Percentiles rank a stretch among this genome's conserved stretches.
phyloP scores from a whole-genome alignment of 495 filamentous ascomycete species.

The Penicillium macrosclerotiorum region DNA sequence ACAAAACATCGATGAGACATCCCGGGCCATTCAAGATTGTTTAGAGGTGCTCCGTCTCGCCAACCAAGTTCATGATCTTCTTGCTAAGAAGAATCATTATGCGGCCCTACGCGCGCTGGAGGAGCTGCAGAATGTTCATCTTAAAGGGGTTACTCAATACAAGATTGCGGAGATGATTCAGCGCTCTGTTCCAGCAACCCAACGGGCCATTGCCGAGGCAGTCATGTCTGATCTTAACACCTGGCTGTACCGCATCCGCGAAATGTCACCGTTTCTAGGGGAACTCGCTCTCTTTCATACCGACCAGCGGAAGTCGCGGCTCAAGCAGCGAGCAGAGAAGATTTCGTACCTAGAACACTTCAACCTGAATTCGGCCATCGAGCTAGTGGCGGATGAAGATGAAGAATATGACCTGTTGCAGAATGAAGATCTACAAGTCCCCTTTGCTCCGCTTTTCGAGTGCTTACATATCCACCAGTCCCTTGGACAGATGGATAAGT shows the following conservation, averaged over 20 bases:
- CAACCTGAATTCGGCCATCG: slow-evolving; percentile 93
- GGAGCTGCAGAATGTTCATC: slow-evolving; percentile 92
- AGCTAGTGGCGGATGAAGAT: slow-evolving; percentile 88
- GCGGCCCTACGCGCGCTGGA: slow-evolving; percentile 89
- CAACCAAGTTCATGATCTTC: slow-evolving; percentile 89
- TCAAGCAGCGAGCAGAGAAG: slow-evolving; percentile 73
- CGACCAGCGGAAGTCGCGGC: slow-evolving; percentile 76
- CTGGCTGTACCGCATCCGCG: slow-evolving; percentile 94
- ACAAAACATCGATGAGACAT: slow-evolving; percentile 97
- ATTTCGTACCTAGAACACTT: slow-evolving; percentile 72
- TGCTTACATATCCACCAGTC: slow-evolving; percentile 96
- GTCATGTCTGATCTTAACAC: slow-evolving; percentile 98
- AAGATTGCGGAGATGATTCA: slow-evolving; percentile 96
- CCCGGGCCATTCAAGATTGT: slow-evolving; percentile 82
- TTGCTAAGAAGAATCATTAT: slow-evolving; percentile 91
- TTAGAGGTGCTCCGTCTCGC: slow-evolving; percentile 88
- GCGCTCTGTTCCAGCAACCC: slow-evolving; percentile 87
- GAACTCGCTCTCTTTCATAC: slow-evolving; percentile 98
- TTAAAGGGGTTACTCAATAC: slow-evolving; percentile 89
- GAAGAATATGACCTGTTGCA: slow-evolving; percentile 94
- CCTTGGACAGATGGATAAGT: slow-evolving; percentile 86
- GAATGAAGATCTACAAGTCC: slow-evolving; percentile 89
- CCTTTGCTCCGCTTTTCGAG: slow-evolving; percentile 94
- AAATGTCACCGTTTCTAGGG: slow-evolving; percentile 91
- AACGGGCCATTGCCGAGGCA: slow-evolving; percentile 88